Conservation (phyloP, 441 rosid species). For the Theobroma grandiflorum region DNA sequence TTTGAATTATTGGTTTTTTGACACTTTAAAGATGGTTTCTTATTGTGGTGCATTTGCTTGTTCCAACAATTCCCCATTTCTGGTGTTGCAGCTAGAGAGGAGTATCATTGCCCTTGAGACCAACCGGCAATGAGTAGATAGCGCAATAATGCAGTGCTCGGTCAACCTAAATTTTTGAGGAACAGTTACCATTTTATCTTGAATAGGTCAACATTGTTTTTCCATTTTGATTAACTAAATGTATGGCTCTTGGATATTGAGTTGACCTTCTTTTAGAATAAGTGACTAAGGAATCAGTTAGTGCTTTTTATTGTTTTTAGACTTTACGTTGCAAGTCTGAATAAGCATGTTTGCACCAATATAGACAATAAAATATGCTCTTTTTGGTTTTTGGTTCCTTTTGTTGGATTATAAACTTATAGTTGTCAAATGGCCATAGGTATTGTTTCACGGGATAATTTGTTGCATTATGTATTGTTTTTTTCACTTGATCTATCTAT, state of each 20-base stretch:
- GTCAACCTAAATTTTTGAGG: background rate
- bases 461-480: no score
- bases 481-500: no score
- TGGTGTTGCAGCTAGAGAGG: conserved; percentile 42
- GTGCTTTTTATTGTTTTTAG: background rate
- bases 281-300: background rate
- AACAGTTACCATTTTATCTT: background rate
- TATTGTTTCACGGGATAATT: background rate
- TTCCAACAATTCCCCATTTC: background rate
- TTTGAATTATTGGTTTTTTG: background rate
- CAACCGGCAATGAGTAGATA: conserved; percentile 21
- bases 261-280: background rate
- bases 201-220: background rate
- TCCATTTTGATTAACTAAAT: background rate
- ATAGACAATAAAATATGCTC: background rate
- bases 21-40: background rate
- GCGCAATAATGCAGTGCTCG: background rate
- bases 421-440: background rate
- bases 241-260: background rate
- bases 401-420: background rate
- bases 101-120: conserved; percentile 28
- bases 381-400: background rate
- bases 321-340: background rate
- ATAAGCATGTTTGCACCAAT: background rate
- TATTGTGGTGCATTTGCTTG: background rate